Conservation (phyloP, 192 early-diverging fungal genomes). For the Nowakowskiella sp. region DNA sequence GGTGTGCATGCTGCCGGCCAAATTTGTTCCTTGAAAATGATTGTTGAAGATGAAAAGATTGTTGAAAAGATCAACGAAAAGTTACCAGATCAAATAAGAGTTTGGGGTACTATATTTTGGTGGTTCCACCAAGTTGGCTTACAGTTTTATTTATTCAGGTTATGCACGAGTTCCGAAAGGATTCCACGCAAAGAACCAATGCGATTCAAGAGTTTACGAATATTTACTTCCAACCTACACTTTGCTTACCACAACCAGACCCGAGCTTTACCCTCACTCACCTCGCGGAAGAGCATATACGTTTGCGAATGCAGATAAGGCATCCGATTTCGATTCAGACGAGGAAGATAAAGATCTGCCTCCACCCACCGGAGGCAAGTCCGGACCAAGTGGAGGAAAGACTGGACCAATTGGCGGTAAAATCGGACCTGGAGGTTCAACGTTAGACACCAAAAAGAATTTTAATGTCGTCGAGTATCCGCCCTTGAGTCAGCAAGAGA, state of each 20-base stretch:
- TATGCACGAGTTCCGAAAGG: constrained; percentile 58
- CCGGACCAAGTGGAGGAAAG: no score
- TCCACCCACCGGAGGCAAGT: no score
- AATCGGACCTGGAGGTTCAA: no score
- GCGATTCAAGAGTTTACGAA: constrained; percentile 94
- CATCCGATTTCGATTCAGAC: no score
- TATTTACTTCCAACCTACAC: constrained; percentile 92
- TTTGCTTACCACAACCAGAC: constrained; percentile 42
- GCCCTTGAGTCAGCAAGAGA: constrained; percentile 48
- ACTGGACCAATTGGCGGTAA: no score
- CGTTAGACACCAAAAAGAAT: no score
- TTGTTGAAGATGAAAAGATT: constrained; percentile 62
- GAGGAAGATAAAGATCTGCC: no score
- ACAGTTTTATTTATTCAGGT: constrained; percentile 31
- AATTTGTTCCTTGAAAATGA: constrained; percentile 87
- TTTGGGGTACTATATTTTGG: constrained; percentile 59
- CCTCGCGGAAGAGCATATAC: constrained; percentile 17
- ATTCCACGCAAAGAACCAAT: constrained; percentile 87
- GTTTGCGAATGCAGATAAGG: no score
- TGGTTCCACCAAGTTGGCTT: background rate
- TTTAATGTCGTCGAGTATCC: constrained; percentile 4
- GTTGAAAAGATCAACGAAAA: constrained; percentile 69
- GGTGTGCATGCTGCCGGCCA: constrained; percentile 98
- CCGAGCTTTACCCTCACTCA: constrained; percentile 29
- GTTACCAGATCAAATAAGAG: constrained; percentile 83